Base-by-base conservation (phyloP, 2,329 filamentous ascomycete species). In the Coniochaeta prunicola region DNA sequence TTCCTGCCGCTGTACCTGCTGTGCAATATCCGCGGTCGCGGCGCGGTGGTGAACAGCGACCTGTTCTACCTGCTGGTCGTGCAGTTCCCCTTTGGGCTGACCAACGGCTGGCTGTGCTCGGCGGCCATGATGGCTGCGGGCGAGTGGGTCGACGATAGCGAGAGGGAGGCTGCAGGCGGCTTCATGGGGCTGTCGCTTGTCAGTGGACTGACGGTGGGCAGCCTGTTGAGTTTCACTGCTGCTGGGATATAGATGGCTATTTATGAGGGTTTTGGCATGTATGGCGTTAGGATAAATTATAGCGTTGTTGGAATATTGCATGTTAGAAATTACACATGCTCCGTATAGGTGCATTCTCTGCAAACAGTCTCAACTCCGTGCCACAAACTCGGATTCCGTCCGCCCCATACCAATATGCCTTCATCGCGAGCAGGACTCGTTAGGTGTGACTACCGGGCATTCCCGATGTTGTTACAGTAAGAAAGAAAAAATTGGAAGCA, bases 111-210 rank as follows among this genome's bases (percentile, higher is more conserved):
- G 80, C 73, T 99, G 15, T 89, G 90, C 31, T 91, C 89, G 59
- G 89, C 83, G 65, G 91, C 89, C 71, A 97, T 99, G 92, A 96
- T 97, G 84, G 89, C 89, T 1, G 88, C 92, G 0, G 84, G 83
- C 0, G 85, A 90, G 64, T 93, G 87, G 83, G 92, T 97, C 1
- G 87, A 88, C 4, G 84, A 88, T 1, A 85, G 87, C 10, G 93
- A 99, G 76, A 81, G 89, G 34, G 92, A 96, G 75, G 92, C 91
- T 6, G 87, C 92, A 0, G 94, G 93, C 53, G 91, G 89, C 1
- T 97, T 97, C 71, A 97, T 99, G 94, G 89, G 90, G 3, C 73
- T 97, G 63, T 91, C 88, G 71, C 82, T 97, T n/a, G 90, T 97
- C 19, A 85, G 83, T 5, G 94, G 94, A 0, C 74, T 97, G 73